Conservation (phyloP, 106 monocot genomes). For the Dactylorhiza incarnata region DNA sequence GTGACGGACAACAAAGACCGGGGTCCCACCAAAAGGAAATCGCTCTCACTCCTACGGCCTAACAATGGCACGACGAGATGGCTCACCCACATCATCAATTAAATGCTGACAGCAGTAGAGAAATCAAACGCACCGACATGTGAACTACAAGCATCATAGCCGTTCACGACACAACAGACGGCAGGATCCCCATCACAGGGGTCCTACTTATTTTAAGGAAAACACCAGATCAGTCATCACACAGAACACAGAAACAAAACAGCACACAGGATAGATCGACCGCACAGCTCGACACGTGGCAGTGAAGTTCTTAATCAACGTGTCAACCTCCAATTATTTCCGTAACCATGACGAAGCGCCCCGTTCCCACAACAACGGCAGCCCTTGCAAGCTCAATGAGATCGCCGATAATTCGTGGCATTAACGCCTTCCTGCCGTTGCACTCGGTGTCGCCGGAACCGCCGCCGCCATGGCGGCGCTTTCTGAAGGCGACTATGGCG, state of each 20-base stretch:
- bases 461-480: conserved; percentile 1
- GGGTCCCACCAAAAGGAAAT: background rate
- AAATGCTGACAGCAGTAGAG: background rate
- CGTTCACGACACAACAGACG: background rate
- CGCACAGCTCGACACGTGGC: background rate
- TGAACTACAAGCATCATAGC: background rate
- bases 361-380: background rate
- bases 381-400: background rate
- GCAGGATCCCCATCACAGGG: background rate
- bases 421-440: background rate
- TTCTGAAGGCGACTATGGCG: conserved; percentile 20
- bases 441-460: background rate
- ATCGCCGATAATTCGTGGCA: background rate
- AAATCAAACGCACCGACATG: background rate
- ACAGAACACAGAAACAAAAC: background rate
- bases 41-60: background rate
- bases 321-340: background rate
- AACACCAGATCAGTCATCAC: background rate
- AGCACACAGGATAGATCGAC: background rate
- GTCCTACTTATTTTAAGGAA: background rate
- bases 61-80: background rate
- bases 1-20: background rate
- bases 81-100: background rate
- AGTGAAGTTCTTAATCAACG: background rate
- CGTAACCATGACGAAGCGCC: background rate